Evolutionary conservation across 306 rosid genomes (phyloP).

Genomic region (Corylus americana): DNA sequence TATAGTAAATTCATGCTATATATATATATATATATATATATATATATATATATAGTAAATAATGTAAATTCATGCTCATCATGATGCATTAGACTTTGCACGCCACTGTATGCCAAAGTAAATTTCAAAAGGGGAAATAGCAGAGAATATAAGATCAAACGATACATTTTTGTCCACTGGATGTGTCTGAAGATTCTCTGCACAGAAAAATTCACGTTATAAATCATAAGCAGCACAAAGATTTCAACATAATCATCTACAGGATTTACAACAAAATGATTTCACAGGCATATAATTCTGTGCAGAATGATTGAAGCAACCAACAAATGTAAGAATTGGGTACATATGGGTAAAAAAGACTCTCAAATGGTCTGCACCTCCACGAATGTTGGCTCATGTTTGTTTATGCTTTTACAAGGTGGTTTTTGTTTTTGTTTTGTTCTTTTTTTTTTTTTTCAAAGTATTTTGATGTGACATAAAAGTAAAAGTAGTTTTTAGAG

Average conservation of each 20-base stretch:
- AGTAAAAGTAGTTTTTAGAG: no score
- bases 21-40: neutral
- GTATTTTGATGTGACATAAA: no score
- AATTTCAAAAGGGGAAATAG: neutral
- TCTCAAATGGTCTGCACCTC: no score
- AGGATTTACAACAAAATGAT: neutral
- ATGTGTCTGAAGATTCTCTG: neutral
- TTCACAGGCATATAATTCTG: neutral
- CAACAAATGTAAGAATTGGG: neutral
- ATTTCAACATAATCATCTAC: neutral
- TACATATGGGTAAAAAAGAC: no score
- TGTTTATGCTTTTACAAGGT: no score
- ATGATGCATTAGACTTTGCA: neutral
- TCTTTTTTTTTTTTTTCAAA: no score
- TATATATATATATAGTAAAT: no score
- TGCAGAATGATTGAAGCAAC: neutral
- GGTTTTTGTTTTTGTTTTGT: no score
- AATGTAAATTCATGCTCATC: neutral
- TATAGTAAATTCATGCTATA: neutral
- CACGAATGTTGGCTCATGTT: no score
- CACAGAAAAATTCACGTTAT: neutral
- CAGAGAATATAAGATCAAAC: neutral
- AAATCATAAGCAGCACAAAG: neutral
- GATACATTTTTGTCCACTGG: neutral
- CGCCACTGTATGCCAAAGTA: neutral